Conservation (phyloP, 164 flowering plant species). For the Platanus orientalis region DNA sequence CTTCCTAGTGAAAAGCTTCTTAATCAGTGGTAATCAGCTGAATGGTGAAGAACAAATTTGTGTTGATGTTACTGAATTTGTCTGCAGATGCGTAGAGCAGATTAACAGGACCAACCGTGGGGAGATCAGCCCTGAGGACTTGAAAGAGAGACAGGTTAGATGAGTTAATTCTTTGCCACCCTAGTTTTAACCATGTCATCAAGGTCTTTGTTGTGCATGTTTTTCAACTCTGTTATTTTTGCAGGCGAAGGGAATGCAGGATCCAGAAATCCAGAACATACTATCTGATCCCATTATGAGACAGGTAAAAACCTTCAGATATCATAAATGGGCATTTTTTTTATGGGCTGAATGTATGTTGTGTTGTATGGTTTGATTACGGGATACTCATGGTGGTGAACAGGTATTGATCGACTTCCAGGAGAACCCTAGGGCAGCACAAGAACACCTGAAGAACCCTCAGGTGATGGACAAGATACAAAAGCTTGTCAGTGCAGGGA, state of each 20-base stretch:
- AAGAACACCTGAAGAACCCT: conserved; percentile 86
- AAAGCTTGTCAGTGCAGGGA: conserved; percentile 88
- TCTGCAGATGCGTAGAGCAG: conserved; percentile 80
- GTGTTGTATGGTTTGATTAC: neutral
- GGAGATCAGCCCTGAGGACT: conserved; percentile 79
- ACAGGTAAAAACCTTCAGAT: conserved; percentile 49
- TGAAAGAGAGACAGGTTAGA: conserved; percentile 93
- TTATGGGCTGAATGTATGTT: no score
- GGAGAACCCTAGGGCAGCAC: conserved; percentile 90
- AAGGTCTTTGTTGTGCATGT: neutral
- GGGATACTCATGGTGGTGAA: conserved; percentile 1
- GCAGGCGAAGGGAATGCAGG: conserved; percentile 97
- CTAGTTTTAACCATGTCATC: neutral
- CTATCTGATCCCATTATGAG: conserved; percentile 93
- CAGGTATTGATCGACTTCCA: conserved; percentile 89
- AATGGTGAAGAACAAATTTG: no score
- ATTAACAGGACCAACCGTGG: conserved; percentile 92
- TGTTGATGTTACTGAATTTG: neutral
- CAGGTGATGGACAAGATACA: conserved; percentile 93
- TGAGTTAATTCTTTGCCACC: neutral
- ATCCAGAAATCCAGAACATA: conserved; percentile 92
- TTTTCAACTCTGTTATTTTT: neutral
- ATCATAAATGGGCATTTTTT: neutral
- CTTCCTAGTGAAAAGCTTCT: no score
- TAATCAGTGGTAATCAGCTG: no score